phyloP scores from a whole-genome alignment of 2,329 filamentous ascomycete species.

The Alternaria viburni region DNA sequence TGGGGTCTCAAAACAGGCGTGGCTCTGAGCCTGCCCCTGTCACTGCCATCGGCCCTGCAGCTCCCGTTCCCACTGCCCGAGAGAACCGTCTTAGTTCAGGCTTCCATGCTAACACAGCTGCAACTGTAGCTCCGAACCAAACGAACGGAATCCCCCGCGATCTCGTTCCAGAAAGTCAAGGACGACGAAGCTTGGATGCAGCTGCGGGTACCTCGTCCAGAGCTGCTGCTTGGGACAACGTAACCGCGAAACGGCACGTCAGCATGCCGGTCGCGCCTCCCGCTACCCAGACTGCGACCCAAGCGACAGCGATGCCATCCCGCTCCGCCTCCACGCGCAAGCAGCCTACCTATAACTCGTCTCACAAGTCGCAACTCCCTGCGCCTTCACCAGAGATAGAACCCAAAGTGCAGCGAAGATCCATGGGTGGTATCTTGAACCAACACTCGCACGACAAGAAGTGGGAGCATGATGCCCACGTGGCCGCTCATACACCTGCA shows the following conservation, averaged over 20 bases:
- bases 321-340: conserved; percentile 30
- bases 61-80: conserved; percentile 7
- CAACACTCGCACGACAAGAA: conserved; percentile 32
- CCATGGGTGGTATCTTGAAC: conserved; percentile 44
- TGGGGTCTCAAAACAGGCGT: conserved; percentile 34
- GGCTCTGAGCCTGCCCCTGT: conserved; percentile 21
- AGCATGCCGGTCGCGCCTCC: conserved; percentile 36
- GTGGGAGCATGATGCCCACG: conserved; percentile 42
- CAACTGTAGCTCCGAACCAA: conserved; percentile 11
- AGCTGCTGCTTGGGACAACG: conserved; percentile 32
- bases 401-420: conserved; percentile 31
- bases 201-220: conserved; percentile 16
- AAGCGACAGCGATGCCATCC: conserved; percentile 25
- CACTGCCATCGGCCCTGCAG: neutral
- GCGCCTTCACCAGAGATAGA: conserved; percentile 18
- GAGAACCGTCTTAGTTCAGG: conserved; percentile 29
- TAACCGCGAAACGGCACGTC: conserved; percentile 30
- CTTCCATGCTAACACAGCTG: conserved; percentile 34
- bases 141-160: conserved; percentile 14
- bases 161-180: conserved; percentile 15
- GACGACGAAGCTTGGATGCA: conserved; percentile 24
- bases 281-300: conserved; percentile 15
- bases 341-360: conserved; percentile 41
- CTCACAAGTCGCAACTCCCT: conserved; percentile 44
- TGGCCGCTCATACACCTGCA: conserved; percentile 33